These are phyloP conservation scores for Colletotrichum noveboracense DNA, from an alignment of 2,329 filamentous ascomycete species.

Conservation along the genomic window DNA sequence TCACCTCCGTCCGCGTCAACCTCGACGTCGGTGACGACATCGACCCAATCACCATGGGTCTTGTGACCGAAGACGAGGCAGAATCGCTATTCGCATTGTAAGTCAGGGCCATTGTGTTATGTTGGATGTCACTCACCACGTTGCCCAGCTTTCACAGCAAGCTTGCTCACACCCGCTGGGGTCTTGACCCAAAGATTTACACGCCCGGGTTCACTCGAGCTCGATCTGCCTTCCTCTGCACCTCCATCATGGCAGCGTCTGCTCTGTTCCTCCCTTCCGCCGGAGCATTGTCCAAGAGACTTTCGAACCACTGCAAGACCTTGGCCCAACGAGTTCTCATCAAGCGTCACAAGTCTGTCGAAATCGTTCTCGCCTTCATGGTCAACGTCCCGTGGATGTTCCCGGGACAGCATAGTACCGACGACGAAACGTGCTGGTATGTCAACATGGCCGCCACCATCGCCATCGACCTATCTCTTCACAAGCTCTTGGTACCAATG, in stretches of 20 bases:
- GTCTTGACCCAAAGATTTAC: constrained; percentile 71
- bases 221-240: constrained; percentile 74
- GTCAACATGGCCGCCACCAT: constrained; percentile 73
- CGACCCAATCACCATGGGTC: constrained; percentile 72
- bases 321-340: constrained; percentile 68
- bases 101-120: constrained; percentile 29
- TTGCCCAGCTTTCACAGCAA: constrained; percentile 67
- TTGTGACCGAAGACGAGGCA: constrained; percentile 71
- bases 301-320: constrained; percentile 67
- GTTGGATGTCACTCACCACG: neutral
- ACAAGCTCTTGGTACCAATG: constrained; percentile 70
- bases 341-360: constrained; percentile 70
- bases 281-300: constrained; percentile 67
- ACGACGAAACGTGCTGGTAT: constrained; percentile 76
- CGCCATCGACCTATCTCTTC: constrained; percentile 71
- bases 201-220: constrained; percentile 69
- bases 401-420: constrained; percentile 69
- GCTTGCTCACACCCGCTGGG: constrained; percentile 76
- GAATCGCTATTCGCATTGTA: constrained; percentile 70
- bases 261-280: constrained; percentile 70
- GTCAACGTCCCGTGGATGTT: constrained; percentile 80
- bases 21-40: constrained; percentile 68
- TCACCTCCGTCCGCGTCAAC: constrained; percentile 67
- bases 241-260: constrained; percentile 72
- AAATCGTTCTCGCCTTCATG: constrained; percentile 78